Conservation (phyloP, 805 yeast species). For the Teunomyces atbi region DNA sequence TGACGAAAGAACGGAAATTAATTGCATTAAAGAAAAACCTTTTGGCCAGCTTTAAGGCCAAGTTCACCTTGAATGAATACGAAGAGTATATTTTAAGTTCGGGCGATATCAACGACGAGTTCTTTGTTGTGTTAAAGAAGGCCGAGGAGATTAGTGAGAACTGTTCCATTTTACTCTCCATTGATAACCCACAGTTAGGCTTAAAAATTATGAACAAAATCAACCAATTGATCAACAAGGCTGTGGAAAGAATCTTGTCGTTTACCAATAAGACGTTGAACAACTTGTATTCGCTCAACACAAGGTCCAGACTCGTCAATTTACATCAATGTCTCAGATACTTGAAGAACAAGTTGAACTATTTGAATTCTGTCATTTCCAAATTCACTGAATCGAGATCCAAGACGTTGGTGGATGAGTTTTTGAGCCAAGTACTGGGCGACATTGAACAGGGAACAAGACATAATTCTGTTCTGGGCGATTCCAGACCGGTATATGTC, state of each 20-base stretch:
- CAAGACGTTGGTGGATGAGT: slow-evolving; percentile 61
- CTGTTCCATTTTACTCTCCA: slow-evolving; percentile 67
- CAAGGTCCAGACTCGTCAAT: slow-evolving; percentile 21
- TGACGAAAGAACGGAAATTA: slow-evolving; percentile 31
- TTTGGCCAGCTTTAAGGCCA: slow-evolving; percentile 51
- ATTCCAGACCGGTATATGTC: slow-evolving; percentile 51
- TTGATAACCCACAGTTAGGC: slow-evolving; percentile 67
- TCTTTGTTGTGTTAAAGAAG: slow-evolving; percentile 57
- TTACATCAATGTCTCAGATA: slow-evolving; percentile 33
- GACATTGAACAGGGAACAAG: slow-evolving; percentile 10
- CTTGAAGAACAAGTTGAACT: slow-evolving; percentile 40
- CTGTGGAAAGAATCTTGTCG: slow-evolving; percentile 27
- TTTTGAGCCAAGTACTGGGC: slow-evolving; percentile 50
- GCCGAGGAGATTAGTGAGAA: slow-evolving; percentile 64
- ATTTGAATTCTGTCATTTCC: slow-evolving; percentile 57
- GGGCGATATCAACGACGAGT: slow-evolving; percentile 49
- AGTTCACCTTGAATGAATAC: slow-evolving; percentile 66
- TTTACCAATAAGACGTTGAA: slow-evolving; percentile 34
- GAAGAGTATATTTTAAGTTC: slow-evolving; percentile 62
- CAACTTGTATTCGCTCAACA: slow-evolving; percentile 28
- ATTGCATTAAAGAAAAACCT: slow-evolving; percentile 50
- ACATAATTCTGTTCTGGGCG: neutral
- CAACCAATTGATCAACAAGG: slow-evolving; percentile 46
- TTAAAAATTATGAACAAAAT: slow-evolving; percentile 60
- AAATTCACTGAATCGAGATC: slow-evolving; percentile 72